Evolutionary conservation across 1,284 basidiomycete species (phyloP).

Genomic region (Ustilago xerochloae): DNA sequence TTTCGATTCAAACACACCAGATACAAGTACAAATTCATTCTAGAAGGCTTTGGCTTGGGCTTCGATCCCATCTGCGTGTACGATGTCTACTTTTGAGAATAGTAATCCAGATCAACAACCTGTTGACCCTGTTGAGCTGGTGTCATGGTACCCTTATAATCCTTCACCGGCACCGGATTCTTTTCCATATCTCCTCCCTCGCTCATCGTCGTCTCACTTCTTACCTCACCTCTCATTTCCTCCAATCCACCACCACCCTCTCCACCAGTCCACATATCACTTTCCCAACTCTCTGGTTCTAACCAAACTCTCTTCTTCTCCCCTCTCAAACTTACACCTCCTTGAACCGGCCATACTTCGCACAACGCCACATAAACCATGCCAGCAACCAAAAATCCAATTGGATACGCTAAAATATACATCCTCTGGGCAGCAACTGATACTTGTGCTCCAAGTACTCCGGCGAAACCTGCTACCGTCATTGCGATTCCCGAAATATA

Average conservation of each 20-base stretch:
- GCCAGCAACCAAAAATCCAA: conserved; percentile 65
- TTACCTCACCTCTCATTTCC: conserved; percentile 7
- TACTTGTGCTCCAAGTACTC: conserved; percentile 57
- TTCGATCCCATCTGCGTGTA: no score
- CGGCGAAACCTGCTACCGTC: conserved; percentile 81
- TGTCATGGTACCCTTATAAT: conserved; percentile 6
- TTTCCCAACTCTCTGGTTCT: conserved; percentile 53
- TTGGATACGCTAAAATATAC: conserved; percentile 68
- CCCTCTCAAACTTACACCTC: conserved; percentile 19
- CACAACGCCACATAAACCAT: conserved; percentile 61
- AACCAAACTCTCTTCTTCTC: conserved; percentile 25
- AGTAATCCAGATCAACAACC: conserved; percentile 27
- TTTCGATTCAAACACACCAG: no score
- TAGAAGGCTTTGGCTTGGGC: no score
- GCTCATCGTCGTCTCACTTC: background rate
- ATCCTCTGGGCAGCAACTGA: conserved; percentile 56
- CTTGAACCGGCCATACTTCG: conserved; percentile 40
- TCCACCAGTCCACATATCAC: conserved; percentile 41
- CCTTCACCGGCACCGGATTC: conserved; percentile 8
- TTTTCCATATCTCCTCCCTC: conserved; percentile 17
- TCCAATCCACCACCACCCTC: no score
- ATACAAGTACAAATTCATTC: background rate
- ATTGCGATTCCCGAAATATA: conserved; percentile 82
- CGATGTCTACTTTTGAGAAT: conserved; percentile 41
- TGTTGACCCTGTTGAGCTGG: conserved; percentile 9